These are phyloP conservation scores for Ilyonectria sp. DNA, from an alignment of 2,329 filamentous ascomycete genomes.

Conservation along the genomic window DNA sequence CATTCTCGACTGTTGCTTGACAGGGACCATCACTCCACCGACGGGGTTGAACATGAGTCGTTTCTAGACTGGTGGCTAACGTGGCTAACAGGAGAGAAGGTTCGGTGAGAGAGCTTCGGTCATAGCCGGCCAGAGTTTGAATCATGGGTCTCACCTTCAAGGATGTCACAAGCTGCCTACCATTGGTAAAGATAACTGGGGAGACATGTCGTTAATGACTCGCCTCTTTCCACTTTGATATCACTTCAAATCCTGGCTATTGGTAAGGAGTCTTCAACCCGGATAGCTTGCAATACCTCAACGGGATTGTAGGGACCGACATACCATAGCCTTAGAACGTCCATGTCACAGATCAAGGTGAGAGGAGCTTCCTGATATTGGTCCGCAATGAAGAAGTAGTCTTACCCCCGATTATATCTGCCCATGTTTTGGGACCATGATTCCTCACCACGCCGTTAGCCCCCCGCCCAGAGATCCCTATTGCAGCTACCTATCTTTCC, in stretches of 20 bases:
- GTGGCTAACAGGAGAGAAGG: not conserved
- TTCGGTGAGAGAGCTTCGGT: not conserved
- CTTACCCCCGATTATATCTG: constrained; percentile 26
- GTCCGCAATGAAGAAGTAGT: not conserved
- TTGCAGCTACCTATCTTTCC: constrained; percentile 25
- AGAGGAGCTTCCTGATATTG: not conserved
- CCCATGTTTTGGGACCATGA: constrained; percentile 17
- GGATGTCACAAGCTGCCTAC: not conserved
- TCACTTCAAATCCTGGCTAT: too few relatives aligned
- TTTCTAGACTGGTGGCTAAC: not conserved
- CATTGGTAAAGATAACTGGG: not conserved
- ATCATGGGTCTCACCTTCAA: not conserved
- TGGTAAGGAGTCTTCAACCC: too few relatives aligned
- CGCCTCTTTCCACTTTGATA: too few relatives aligned
- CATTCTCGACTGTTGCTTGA: not conserved
- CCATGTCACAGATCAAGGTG: not conserved
- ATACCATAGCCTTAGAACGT: not conserved
- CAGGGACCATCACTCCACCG: not conserved
- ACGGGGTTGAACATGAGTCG: not conserved
- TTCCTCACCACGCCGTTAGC: constrained; percentile 34
- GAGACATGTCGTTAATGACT: too few relatives aligned
- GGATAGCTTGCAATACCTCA: too few relatives aligned
- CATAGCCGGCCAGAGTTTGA: not conserved
- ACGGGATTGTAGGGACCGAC: too few relatives aligned
- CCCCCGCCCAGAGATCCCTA: constrained; percentile 21